A percentile compares a stretch with the other conserved stretches of the same genome.
phyloP scores from a whole-genome alignment of 148 eudicot genomes.

The Rhododendron vialii region DNA sequence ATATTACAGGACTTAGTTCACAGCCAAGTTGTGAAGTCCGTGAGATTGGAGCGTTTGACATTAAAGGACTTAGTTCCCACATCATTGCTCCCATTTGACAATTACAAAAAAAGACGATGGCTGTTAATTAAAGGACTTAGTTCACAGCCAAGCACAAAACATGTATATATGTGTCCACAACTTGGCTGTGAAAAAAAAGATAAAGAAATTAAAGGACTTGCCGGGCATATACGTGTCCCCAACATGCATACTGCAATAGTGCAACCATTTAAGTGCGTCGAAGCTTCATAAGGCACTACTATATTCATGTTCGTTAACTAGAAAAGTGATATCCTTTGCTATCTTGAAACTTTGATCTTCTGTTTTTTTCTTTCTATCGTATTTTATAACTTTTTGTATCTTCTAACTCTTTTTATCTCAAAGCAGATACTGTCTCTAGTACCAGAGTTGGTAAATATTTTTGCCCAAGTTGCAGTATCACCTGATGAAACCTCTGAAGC shows the following conservation, averaged over 20 bases:
- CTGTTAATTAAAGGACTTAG: no score
- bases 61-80: no score
- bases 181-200: background rate
- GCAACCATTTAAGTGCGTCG: background rate
- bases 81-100: no score
- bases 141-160: no score
- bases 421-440: conserved; percentile 69
- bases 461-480: conserved; percentile 83
- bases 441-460: conserved; percentile 77
- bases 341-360: background rate
- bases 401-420: background rate
- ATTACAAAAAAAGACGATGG: no score
- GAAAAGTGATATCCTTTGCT: background rate
- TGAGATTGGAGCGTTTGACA: no score
- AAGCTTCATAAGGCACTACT: background rate
- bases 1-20: no score
- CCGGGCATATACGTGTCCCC: background rate
- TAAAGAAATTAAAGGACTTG: background rate
- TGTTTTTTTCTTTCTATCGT: background rate
- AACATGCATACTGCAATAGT: background rate
- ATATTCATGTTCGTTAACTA: background rate
- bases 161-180: no score
- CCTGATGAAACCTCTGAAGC: conserved; percentile 75
- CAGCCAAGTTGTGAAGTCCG: no score
- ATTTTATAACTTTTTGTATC: background rate